Conservation (phyloP, 2,329 filamentous ascomycete species). For the Epichloe baconii region DNA sequence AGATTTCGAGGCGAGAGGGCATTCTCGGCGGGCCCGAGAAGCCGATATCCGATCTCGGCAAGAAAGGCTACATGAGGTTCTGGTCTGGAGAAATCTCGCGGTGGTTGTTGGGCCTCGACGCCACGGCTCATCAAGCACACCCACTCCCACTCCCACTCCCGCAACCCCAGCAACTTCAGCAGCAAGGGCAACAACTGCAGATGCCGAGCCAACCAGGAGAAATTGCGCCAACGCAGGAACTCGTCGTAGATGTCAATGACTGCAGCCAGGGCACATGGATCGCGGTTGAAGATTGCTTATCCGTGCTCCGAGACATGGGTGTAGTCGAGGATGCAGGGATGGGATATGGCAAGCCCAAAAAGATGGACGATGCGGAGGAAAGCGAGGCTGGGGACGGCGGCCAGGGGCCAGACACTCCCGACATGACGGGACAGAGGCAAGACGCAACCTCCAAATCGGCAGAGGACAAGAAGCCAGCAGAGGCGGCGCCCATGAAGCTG, state of each 20-base stretch:
- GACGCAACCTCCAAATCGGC: not conserved
- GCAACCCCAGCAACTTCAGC: not conserved
- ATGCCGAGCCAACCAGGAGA: not conserved
- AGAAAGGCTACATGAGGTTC: slow-evolving; percentile 69
- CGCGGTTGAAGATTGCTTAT: slow-evolving; percentile 68
- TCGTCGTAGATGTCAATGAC: slow-evolving; percentile 52
- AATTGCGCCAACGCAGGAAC: slow-evolving; percentile 16
- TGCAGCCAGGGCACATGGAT: slow-evolving; percentile 75
- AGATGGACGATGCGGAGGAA: not conserved
- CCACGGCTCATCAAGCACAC: slow-evolving; percentile 14
- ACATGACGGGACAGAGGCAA: not conserved
- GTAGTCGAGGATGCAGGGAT: slow-evolving; percentile 47
- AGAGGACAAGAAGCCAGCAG: slow-evolving; percentile 2
- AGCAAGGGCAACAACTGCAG: not conserved
- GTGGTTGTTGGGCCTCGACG: slow-evolving; percentile 39
- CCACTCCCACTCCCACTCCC: not conserved
- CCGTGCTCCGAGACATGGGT: slow-evolving; percentile 67
- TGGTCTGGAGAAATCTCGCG: slow-evolving; percentile 77
- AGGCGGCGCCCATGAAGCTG: slow-evolving; percentile 10
- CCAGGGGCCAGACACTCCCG: not conserved
- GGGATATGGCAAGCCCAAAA: slow-evolving; percentile 26
- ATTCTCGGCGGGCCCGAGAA: slow-evolving; percentile 87
- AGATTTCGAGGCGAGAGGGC: slow-evolving; percentile 72
- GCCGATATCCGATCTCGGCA: slow-evolving; percentile 75
- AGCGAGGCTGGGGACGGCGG: slow-evolving; percentile 7